These are phyloP conservation scores for Zygotorulaspora mrakii DNA, from an alignment of 1,139 yeast species.

Conservation along the genomic window DNA sequence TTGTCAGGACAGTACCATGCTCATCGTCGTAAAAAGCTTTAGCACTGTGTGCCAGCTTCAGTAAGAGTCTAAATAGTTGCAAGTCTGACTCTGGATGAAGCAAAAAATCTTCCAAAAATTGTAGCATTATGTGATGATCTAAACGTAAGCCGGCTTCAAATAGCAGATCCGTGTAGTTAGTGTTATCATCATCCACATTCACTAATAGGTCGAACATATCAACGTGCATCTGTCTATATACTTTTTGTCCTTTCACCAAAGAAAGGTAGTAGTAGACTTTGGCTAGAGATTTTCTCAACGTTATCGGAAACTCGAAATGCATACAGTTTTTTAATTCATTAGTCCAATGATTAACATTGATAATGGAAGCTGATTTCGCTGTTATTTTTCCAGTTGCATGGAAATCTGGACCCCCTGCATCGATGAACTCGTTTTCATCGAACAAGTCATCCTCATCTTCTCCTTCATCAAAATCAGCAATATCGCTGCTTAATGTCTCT, in stretches of 20 bases:
- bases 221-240: constrained; percentile 60
- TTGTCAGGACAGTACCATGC: constrained; percentile 32
- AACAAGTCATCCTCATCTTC: constrained; percentile 43
- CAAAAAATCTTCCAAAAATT: constrained; percentile 45
- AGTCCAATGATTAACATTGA: constrained; percentile 82
- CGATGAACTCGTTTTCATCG: constrained; percentile 42
- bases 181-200: constrained; percentile 32
- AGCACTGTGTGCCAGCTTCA: constrained; percentile 40
- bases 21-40: constrained; percentile 42
- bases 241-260: constrained; percentile 69
- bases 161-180: constrained; percentile 47
- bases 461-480: constrained; percentile 44
- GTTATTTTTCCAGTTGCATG: constrained; percentile 55
- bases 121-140: constrained; percentile 51
- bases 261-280: constrained; percentile 70
- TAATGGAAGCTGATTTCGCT: constrained; percentile 68
- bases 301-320: constrained; percentile 75
- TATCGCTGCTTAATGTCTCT: constrained; percentile 36
- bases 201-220: constrained; percentile 58
- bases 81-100: constrained; percentile 47
- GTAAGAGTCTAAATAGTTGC: constrained; percentile 37
- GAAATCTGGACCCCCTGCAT: constrained; percentile 45
- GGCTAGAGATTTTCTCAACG: constrained; percentile 58
- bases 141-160: constrained; percentile 38
- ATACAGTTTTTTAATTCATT: constrained; percentile 79